phyloP scores from a whole-genome alignment of 441 rosid genomes.

The Omphalea diandra region DNA sequence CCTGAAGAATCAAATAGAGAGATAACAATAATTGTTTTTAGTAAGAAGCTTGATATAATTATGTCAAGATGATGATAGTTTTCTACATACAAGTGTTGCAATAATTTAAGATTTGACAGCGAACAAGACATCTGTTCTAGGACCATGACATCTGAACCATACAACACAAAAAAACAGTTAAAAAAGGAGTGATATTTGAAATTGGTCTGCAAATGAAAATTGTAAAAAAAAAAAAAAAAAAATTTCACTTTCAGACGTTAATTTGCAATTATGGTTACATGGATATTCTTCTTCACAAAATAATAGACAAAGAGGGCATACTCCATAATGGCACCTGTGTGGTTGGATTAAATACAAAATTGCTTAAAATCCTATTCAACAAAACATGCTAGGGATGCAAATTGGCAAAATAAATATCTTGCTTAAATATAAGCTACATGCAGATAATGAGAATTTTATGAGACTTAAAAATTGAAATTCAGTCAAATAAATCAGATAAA shows the following conservation, averaged over 20 bases:
- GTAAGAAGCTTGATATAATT: too few species aligned
- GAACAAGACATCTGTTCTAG: too few species aligned
- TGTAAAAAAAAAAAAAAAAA: constrained; percentile 17
- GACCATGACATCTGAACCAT: constrained; percentile 77
- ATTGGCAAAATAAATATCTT: neutral
- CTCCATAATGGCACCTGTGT: constrained; percentile 92
- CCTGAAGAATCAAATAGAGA: too few species aligned
- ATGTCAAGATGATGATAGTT: too few species aligned
- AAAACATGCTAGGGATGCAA: constrained; percentile 5
- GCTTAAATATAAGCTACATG: neutral
- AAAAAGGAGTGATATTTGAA: neutral
- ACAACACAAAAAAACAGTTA: constrained; percentile 22
- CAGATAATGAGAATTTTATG: neutral
- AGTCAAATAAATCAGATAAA: neutral
- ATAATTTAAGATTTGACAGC: too few species aligned
- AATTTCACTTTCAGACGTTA: constrained; percentile 43
- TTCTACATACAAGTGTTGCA: too few species aligned
- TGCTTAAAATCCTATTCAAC: constrained; percentile 6
- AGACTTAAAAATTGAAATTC: neutral
- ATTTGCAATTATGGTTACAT: constrained; percentile 79
- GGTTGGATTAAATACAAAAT: constrained; percentile 47
- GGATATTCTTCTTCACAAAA: constrained; percentile 77
- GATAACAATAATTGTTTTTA: too few species aligned
- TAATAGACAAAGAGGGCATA: constrained; percentile 78
- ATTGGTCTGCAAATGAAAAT: constrained; percentile 5